These are phyloP conservation scores for Anaeramoeba flamelloides DNA, from an alignment of 78 protist genomes.

Conservation along the genomic window DNA sequence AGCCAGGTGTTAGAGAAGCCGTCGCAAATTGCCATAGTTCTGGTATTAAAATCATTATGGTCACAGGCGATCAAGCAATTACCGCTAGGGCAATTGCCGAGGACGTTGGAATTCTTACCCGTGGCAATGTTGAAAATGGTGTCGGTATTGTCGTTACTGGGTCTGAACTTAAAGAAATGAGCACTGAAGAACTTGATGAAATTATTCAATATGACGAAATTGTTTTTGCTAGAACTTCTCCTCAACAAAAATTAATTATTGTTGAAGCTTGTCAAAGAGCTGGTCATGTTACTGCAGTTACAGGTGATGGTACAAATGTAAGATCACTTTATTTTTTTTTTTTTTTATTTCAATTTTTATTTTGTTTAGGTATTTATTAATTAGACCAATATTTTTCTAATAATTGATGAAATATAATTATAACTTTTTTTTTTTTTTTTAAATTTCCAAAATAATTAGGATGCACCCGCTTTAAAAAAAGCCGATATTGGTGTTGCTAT, in stretches of 20 bases:
- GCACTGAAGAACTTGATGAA: background rate
- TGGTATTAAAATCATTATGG: conserved; percentile 52
- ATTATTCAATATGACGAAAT: conserved; percentile 24
- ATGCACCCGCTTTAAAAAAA: conserved; percentile 72
- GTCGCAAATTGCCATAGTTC: conserved; percentile 33
- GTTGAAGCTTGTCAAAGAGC: conserved; percentile 33
- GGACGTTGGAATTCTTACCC: conserved; percentile 31
- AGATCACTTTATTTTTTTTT: no score
- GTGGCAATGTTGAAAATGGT: background rate
- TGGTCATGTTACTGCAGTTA: conserved; percentile 54
- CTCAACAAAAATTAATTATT: conserved; percentile 44
- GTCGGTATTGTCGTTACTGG: conserved; percentile 9
- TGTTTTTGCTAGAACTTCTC: conserved; percentile 72
- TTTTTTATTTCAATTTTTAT: no score
- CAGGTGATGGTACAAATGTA: conserved; percentile 8
- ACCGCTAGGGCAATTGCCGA: conserved; percentile 64
- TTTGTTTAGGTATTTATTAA: no score
- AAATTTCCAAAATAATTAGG: no score
- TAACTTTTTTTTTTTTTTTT: no score
- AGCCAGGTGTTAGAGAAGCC: conserved; percentile 37
- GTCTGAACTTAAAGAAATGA: background rate
- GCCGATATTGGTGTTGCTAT: conserved; percentile 89
- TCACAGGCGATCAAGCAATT: conserved; percentile 63
- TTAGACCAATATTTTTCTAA: no score
- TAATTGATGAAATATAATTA: no score